phyloP scores from a whole-genome alignment of 2,329 filamentous ascomycete species.

The Fusarium praegraminearum region DNA sequence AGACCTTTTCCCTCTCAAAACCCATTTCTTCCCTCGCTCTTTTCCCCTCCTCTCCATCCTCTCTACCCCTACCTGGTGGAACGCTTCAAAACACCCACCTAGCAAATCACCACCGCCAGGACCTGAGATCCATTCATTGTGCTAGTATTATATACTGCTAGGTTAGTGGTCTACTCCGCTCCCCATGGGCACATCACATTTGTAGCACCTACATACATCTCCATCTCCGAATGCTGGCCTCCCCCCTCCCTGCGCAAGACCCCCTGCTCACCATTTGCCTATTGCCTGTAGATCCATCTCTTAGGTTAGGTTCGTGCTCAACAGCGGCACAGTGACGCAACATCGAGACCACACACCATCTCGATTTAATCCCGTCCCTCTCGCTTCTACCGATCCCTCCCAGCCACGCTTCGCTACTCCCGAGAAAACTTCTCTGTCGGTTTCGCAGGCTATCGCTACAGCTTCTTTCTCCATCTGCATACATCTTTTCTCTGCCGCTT shows the following conservation, averaged over 20 bases:
- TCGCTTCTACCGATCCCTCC: constrained; percentile 41
- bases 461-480: constrained; percentile 41
- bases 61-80: constrained; percentile 12
- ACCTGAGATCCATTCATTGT: constrained; percentile 24
- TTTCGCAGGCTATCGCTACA: constrained; percentile 37
- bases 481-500: constrained; percentile 21
- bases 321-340: constrained; percentile 48
- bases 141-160: constrained; percentile 10
- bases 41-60: constrained; percentile 4
- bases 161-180: constrained; percentile 31
- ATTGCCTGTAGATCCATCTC: constrained; percentile 44
- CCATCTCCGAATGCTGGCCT: constrained; percentile 20
- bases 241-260: constrained; percentile 32
- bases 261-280: constrained; percentile 35
- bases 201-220: constrained; percentile 4
- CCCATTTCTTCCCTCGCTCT: neutral
- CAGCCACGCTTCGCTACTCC: constrained; percentile 41
- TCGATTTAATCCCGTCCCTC: constrained; percentile 39
- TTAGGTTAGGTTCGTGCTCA: constrained; percentile 39
- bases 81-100: constrained; percentile 24
- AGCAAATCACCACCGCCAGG: constrained; percentile 21
- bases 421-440: constrained; percentile 46
- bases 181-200: constrained; percentile 30
- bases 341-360: constrained; percentile 46
- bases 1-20: constrained; percentile 4